Evolutionary conservation across 1,284 basidiomycete genomes (phyloP), one percentile per base, ranked within the genome.

Genomic region (Chondrostereum purpureum): DNA sequence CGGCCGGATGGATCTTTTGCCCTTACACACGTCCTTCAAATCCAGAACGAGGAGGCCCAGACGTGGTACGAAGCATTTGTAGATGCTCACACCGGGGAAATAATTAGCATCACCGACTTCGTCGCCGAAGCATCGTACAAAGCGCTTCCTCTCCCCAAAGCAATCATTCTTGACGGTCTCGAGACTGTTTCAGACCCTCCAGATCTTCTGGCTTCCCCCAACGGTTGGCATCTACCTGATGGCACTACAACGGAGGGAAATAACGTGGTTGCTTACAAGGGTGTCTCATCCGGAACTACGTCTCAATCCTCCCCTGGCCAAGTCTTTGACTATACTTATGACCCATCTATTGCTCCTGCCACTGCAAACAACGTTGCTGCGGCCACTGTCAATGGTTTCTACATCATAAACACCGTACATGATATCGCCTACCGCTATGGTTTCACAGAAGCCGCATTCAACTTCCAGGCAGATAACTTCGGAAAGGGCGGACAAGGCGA

Each of bases 61-160:
- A n/a, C n/a, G n/a, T n/a, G n/a, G n/a, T n/a, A n/a, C n/a, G n/a
- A n/a, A n/a, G n/a, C n/a, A n/a, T n/a, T n/a, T n/a, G n/a, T n/a
- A n/a, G n/a, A n/a, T n/a, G n/a, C n/a, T n/a, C n/a, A n/a, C n/a
- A n/a, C n/a, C n/a, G n/a, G n/a, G n/a, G n/a, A n/a, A n/a, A n/a
- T n/a, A n/a, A n/a, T n/a, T n/a, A n/a, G n/a, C 47, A 67, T 80
- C 14, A 72, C 71, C 42, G 77, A 82, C 58, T 83, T 75, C 49
- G 71, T 73, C 16, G 58, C 67, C 5, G 60, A 73, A 40, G 66
- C 69, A 17, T 64, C 68, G 63, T 69, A 66, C 57, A 56, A 50
- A 13, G 67, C 66, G 11, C 52, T 69, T 22, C 66, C 67, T 14
- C 62, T 67, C 45, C 49, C 43, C 10, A 58, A 63, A 50, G 57